Evolutionary conservation across 2,329 filamentous ascomycete genomes (phyloP).

Genomic region (Dothideomycetidae sp.): DNA sequence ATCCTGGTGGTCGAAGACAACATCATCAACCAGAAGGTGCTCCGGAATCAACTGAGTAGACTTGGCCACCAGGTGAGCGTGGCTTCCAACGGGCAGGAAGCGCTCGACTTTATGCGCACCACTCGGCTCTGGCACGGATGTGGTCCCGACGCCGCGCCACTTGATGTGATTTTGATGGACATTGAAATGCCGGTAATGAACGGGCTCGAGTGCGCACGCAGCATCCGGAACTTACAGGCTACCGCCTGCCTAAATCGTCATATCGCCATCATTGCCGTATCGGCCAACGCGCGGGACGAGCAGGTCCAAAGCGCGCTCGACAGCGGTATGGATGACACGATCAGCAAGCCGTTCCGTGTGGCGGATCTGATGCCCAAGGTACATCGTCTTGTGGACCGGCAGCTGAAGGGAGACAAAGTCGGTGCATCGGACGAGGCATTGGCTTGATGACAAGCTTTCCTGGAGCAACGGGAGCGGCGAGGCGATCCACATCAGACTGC

Average conservation of each 20-base stretch:
- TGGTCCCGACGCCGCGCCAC: slow-evolving; percentile 1
- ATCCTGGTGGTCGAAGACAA: slow-evolving; percentile 25
- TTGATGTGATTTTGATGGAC: slow-evolving; percentile 56
- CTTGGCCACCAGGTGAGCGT: slow-evolving; percentile 24
- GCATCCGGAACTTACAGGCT: slow-evolving; percentile 52
- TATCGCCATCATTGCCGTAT: slow-evolving; percentile 65
- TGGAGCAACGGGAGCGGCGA: no score
- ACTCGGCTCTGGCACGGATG: slow-evolving; percentile 13
- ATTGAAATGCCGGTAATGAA: slow-evolving; percentile 77
- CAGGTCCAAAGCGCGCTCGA: slow-evolving; percentile 57
- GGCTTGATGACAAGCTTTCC: no score
- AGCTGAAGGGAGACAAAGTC: no score
- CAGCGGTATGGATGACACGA: slow-evolving; percentile 46
- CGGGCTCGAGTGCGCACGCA: slow-evolving; percentile 55
- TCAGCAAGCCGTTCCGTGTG: slow-evolving; percentile 12
- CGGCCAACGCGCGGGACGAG: slow-evolving; percentile 61
- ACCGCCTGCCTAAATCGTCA: slow-evolving; percentile 47
- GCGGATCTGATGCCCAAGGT: slow-evolving; percentile 11
- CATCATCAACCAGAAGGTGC: slow-evolving; percentile 28
- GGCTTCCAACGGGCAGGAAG: slow-evolving; percentile 27
- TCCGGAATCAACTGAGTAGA: slow-evolving; percentile 25
- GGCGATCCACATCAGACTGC: no score
- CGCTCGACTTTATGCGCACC: slow-evolving; percentile 21
- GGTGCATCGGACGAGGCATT: no score
- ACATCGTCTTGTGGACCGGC: slow-evolving; percentile 3